These are phyloP conservation scores for Chrysanthemum makinoi DNA, from an alignment of 129 eudicot species.

Conservation along the genomic window DNA sequence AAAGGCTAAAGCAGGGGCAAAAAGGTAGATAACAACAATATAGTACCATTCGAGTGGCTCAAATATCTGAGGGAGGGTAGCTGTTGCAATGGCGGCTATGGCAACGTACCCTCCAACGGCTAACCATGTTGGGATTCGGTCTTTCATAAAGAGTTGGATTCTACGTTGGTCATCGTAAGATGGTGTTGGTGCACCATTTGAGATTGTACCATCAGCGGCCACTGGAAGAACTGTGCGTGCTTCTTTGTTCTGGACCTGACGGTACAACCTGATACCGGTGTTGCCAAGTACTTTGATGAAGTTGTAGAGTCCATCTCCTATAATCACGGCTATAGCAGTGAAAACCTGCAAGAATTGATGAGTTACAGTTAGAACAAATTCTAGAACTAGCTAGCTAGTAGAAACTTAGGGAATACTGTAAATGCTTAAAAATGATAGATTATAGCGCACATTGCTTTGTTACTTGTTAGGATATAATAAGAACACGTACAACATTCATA, in stretches of 20 bases:
- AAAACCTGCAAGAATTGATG: slow-evolving; percentile 39
- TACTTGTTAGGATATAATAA: too few relatives aligned
- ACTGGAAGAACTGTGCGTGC: slow-evolving; percentile 21
- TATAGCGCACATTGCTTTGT: too few relatives aligned
- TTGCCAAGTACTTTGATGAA: slow-evolving; percentile 31
- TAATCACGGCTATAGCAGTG: slow-evolving; percentile 61
- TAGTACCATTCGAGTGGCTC: slow-evolving; percentile 64
- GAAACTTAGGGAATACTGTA: too few relatives aligned
- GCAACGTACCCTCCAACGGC: slow-evolving; percentile 54
- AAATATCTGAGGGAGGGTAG: slow-evolving; percentile 47
- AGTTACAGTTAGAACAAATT: neutral
- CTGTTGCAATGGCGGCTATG: slow-evolving; percentile 40
- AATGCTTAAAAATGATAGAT: too few relatives aligned
- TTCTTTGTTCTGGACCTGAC: slow-evolving; percentile 25
- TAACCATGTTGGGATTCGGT: slow-evolving; percentile 43
- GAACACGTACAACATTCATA: too few relatives aligned
- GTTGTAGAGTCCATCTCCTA: slow-evolving; percentile 75
- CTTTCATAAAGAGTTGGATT: slow-evolving; percentile 52
- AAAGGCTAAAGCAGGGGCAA: slow-evolving; percentile 65
- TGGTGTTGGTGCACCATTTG: slow-evolving; percentile 6
- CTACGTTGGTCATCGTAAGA: slow-evolving; percentile 46
- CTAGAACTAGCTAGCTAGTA: too few relatives aligned
- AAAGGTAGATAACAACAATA: slow-evolving; percentile 40
- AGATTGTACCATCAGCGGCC: slow-evolving; percentile 25
- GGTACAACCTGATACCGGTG: slow-evolving; percentile 5